A percentile compares a stretch with the other conserved stretches of the same genome.
Conservation (phyloP, 345 rosid genomes). For the Gossypioides kirkii region DNA sequence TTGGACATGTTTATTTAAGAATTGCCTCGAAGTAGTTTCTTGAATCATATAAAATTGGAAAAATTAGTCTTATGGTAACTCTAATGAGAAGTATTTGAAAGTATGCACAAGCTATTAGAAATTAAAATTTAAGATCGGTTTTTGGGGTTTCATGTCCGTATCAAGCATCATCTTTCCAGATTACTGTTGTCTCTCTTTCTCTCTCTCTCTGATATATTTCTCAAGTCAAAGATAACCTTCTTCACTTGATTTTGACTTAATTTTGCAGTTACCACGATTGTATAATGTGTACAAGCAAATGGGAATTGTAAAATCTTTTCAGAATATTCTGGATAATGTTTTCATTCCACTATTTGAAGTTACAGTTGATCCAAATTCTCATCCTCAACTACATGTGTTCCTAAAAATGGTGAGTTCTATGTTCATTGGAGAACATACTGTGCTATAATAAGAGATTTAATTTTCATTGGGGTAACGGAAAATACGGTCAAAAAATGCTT, state of each 20-base stretch:
- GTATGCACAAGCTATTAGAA: not conserved
- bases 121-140: not conserved
- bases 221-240: not conserved
- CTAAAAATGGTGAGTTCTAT: conserved; percentile 30
- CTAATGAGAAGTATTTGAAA: not conserved
- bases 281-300: conserved; percentile 48
- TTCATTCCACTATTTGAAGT: conserved; percentile 50
- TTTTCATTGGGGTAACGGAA: not conserved
- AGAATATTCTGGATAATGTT: conserved; percentile 48
- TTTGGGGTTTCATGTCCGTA: not conserved
- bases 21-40: not conserved
- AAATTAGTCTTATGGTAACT: not conserved
- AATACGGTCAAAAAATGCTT: conserved; percentile 1
- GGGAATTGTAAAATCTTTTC: conserved; percentile 51
- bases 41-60: not conserved
- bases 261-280: conserved; percentile 44
- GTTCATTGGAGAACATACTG: not conserved
- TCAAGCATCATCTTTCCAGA: not conserved
- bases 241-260: conserved; percentile 5
- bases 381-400: conserved; percentile 51
- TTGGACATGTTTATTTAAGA: conserved; percentile 4
- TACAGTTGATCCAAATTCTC: conserved; percentile 46
- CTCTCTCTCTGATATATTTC: not conserved
- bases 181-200: not conserved
- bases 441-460: not conserved